Percentiles rank a stretch among this genome's conserved stretches.
Conservation (phyloP, 1,139 yeast species). For the Kluyveromyces marxianus region DNA sequence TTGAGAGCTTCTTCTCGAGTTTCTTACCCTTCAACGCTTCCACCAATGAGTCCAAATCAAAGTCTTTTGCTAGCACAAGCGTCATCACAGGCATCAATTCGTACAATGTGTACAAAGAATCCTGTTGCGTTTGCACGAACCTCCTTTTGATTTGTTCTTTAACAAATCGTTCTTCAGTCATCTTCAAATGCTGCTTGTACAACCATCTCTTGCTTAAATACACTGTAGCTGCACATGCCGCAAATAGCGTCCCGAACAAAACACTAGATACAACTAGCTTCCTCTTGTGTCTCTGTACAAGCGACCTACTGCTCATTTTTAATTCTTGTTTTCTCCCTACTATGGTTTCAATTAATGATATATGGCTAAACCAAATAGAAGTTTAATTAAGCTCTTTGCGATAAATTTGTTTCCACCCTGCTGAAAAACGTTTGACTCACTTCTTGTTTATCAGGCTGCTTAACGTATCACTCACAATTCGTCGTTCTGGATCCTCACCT, state of each 20-base stretch:
- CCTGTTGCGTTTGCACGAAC: slow-evolving; percentile 87
- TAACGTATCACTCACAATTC: too few species aligned
- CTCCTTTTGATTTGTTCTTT: slow-evolving; percentile 70
- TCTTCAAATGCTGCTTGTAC: slow-evolving; percentile 34
- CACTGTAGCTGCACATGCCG: slow-evolving; percentile 24
- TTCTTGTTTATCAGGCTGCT: too few species aligned
- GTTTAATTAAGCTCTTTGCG: too few species aligned
- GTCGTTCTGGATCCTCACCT: too few species aligned
- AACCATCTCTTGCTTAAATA: slow-evolving; percentile 26
- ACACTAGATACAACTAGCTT: slow-evolving; percentile 18
- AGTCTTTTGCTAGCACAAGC: slow-evolving; percentile 24
- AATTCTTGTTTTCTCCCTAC: too few species aligned
- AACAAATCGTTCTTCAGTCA: slow-evolving; percentile 68
- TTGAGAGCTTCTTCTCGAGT: slow-evolving; percentile 11
- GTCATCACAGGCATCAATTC: slow-evolving; percentile 76
- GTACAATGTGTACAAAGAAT: slow-evolving; percentile 76
- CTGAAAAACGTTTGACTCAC: too few species aligned
- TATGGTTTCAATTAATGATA: too few species aligned
- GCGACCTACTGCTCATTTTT: slow-evolving; percentile 7
- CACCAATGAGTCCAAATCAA: slow-evolving; percentile 24
- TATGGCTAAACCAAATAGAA: too few species aligned
- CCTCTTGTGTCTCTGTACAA: slow-evolving; percentile 19
- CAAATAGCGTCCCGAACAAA: slow-evolving; percentile 18
- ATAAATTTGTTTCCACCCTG: too few species aligned
- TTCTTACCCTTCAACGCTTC: slow-evolving; percentile 22